Evolutionary conservation across 1,284 basidiomycete genomes (phyloP), one percentile per base, ranked within the genome.

Genomic region (Tylopilus sp.): DNA sequence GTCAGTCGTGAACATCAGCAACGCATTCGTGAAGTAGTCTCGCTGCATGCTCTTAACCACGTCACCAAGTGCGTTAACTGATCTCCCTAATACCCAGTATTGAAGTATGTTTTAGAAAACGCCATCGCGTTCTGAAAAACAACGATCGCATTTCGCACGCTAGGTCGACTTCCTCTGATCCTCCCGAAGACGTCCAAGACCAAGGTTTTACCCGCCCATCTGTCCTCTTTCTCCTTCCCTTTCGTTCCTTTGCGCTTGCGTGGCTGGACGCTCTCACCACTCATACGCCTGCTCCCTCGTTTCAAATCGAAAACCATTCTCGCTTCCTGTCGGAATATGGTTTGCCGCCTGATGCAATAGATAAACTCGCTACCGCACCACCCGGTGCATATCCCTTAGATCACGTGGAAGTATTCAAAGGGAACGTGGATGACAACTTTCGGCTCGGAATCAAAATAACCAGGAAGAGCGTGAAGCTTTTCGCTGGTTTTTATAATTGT

Each of bases 201-300:
- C 96, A 98, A 76, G 95, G 96, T 19, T 99, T 98, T 71, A 97
- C 95, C 2, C 87, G 97, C 8, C 96, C 97, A 18, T 96, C 96
- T 35, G 78, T 97, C 11, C 86, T 99, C 44, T 73, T 99, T 50
- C 82, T 99, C 42, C 77, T 93, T 3, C 97, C 97, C 0, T 92
- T 97, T 73, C 92, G 97, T 44, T 92, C 92, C 33, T 85, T 85
- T 34, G 96, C 92, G 0, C 74, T 91, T 6, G 77, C 81, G 46
- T 98, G 88, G 91, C 72, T 85, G 56, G 74, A 75, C 46, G 84
- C 84, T 11, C 67, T 90, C 39, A 82, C 82, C 3, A 72, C 77
- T 31, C 88, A 84, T 61, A 90, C 80, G 16, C 84, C 89, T 36
- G 70, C 80, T 29, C 84, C 88, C 31, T 71, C 70, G 48, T 88